A percentile compares a stretch with the other conserved stretches of the same genome.
Conservation (phyloP, 2,329 filamentous ascomycete species). For the Sclerotinia subarctica region DNA sequence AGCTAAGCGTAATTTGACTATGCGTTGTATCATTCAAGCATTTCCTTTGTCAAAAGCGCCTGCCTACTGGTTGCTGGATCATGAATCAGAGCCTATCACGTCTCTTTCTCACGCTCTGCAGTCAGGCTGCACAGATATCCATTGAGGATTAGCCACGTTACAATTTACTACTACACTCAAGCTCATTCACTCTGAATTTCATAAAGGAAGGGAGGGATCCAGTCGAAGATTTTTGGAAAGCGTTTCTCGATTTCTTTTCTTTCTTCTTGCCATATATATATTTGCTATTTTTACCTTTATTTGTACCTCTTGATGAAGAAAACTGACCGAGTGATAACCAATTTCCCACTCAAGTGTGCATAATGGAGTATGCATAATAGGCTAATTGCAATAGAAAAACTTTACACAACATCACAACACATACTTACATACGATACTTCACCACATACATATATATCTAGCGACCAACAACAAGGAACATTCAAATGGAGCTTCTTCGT, state of each 20-base stretch:
- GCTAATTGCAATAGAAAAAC: constrained; percentile 19
- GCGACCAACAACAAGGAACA: constrained; percentile 12
- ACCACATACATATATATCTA: background rate
- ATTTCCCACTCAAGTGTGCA: constrained; percentile 14
- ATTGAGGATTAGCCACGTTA: constrained; percentile 39
- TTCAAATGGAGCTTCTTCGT: background rate
- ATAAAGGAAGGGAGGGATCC: constrained; percentile 33
- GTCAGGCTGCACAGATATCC: constrained; percentile 37
- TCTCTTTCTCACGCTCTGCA: constrained; percentile 34
- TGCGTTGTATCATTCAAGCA: constrained; percentile 40
- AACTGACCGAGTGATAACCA: constrained; percentile 18
- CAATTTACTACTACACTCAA: constrained; percentile 34
- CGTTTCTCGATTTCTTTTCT: constrained; percentile 21
- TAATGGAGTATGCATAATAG: constrained; percentile 12
- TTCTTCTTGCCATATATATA: constrained; percentile 12
- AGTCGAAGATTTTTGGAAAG: constrained; percentile 13
- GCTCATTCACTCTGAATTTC: constrained; percentile 27
- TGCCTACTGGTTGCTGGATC: constrained; percentile 37
- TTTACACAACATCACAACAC: constrained; percentile 13
- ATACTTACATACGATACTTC: constrained; percentile 6
- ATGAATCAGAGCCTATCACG: constrained; percentile 36
- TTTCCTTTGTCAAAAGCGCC: constrained; percentile 37
- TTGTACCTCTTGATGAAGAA: constrained; percentile 7
- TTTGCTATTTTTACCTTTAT: constrained; percentile 8
- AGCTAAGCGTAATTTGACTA: constrained; percentile 38